Evolutionary conservation across 2,329 filamentous ascomycete genomes (phyloP), one percentile per base, ranked within the genome.

Genomic region (Bipolaris oryzae): DNA sequence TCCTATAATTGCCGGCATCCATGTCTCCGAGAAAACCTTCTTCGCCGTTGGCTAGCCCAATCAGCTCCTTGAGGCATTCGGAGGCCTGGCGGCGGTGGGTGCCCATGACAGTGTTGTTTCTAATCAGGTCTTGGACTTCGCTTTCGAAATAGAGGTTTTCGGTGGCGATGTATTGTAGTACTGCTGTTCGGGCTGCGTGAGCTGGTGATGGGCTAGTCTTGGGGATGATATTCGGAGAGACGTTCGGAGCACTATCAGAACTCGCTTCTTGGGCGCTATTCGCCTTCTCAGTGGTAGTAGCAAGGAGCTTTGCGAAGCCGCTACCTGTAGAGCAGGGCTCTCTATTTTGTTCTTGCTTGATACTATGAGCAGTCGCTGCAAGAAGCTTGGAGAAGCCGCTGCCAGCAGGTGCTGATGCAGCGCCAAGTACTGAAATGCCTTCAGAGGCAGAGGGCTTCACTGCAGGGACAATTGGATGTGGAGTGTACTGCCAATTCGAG

Each of bases 91-190:
- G 42, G 18, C 52, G 56, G 13, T 50, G 42, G 10, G 13, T 23
- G 23, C 10, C 23, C 5, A 49, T 11, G 10, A 31, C 44, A 3
- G 42, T 34, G 31, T 38, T 38, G 25, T 25, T 46, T 5, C 39
- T 42, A 15, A 55, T 15, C 15, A 58, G 34, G 11, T 58, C 52
- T 2, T 43, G 10, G 3, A 55, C 48, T 15, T 51, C 44, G 5
- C 20, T 43, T 15, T 48, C 15, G 10, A 58, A 38, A 3, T 37
- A 38, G 41, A 52, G 51, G 25, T 55, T 45, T 7, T 55, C 47
- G 0, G 41, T 46, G 7, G 23, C 28, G n/a, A 55, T 45, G 25
- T 55, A 41, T 2, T 35, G 11, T 18, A 55, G 42, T 34, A 55
- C 25, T 4, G 20, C 7, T 5, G 6, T 33, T 10, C 53, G 20